A percentile compares a stretch with the other conserved stretches of the same genome.
These are phyloP conservation scores for Pterocarpus macrocarpus DNA, from an alignment of 306 rosid species.

Conservation along the genomic window DNA sequence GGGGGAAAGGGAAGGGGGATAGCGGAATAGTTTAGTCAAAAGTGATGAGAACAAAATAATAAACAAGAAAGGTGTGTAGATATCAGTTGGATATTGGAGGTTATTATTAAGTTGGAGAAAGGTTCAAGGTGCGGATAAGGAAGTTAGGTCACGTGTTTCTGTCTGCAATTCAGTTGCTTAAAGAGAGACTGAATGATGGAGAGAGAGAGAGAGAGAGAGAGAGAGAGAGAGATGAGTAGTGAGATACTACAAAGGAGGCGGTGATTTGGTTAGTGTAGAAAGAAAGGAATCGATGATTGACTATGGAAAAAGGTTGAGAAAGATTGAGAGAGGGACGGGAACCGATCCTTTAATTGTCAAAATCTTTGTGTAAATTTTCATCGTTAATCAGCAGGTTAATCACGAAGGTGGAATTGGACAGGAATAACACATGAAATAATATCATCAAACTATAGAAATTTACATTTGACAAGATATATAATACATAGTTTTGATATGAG, in stretches of 20 bases:
- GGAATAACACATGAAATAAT: no score
- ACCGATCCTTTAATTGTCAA: no score
- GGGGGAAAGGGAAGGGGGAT: neutral
- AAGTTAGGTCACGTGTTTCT: constrained; percentile 86
- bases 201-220: constrained; percentile 23
- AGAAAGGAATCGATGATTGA: constrained; percentile 20
- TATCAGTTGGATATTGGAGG: constrained; percentile 46
- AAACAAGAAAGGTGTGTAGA: neutral
- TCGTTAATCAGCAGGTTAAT: no score
- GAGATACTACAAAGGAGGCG: neutral
- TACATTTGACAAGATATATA: no score
- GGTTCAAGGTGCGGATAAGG: constrained; percentile 65
- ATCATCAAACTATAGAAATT: no score
- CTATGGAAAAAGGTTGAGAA: neutral
- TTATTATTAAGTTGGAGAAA: constrained; percentile 55
- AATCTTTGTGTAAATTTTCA: no score
- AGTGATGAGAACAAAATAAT: neutral
- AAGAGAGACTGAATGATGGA: constrained; percentile 40
- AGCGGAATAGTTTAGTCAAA: constrained; percentile 11
- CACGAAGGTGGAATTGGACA: no score
- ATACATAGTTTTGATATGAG: no score
- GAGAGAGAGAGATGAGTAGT: constrained; percentile 1
- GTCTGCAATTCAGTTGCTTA: constrained; percentile 70
- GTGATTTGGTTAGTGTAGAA: constrained; percentile 38
- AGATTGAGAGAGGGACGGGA: constrained; percentile 10